Base-by-base conservation (phyloP, 2,329 filamentous ascomycete species). In the Pseudonectria buxi region DNA sequence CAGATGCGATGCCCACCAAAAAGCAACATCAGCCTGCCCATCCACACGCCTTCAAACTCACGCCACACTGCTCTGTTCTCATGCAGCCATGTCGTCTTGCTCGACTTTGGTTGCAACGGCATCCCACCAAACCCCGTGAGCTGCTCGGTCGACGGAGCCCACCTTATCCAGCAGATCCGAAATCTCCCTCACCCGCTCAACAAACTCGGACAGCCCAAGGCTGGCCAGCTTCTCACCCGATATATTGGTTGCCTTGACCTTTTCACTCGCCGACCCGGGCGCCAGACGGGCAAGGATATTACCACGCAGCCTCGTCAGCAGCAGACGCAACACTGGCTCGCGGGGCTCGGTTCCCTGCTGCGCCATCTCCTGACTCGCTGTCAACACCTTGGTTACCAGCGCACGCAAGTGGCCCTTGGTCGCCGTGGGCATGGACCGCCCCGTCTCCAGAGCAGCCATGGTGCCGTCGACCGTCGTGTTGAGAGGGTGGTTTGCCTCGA, bases 181-280 rank as follows among this genome's bases (percentile, higher is more conserved):
- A 47, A 88, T 80, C 32, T 77, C 76, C 24, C 80, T 69, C 11
- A 88, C 77, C 41, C 72, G 75, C 18, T 76, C 73, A 12, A 83
- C 78, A 54, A 88, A 88, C 58, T 89, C 84, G 0, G 79, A 79
- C 37, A 89, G 61, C 0, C 84, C 84, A 13, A 83, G 69, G 3
- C 72, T 71, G 1, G 81, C 81, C 7, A 89, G 68, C 39, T 75
- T 79, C 57, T 88, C 83, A 10, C 75, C 76, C 1, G 81, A 82
- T 1, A 71, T 78, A 47, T 75, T 83, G 0, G 81, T 78, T 10
- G 77, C 80, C 49, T 77, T 76, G 38, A 84, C 77, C 50, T 83
- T 78, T 53, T 88, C 84, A 33, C 73, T 80, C 4, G 79, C 76
- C 34, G 78, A 83, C 15, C 69, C 74, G 4, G 83, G 79, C 28